Evolutionary conservation across 2,329 filamentous ascomycete species (phyloP).

Genomic region (Sporothrix variecibatus): DNA sequence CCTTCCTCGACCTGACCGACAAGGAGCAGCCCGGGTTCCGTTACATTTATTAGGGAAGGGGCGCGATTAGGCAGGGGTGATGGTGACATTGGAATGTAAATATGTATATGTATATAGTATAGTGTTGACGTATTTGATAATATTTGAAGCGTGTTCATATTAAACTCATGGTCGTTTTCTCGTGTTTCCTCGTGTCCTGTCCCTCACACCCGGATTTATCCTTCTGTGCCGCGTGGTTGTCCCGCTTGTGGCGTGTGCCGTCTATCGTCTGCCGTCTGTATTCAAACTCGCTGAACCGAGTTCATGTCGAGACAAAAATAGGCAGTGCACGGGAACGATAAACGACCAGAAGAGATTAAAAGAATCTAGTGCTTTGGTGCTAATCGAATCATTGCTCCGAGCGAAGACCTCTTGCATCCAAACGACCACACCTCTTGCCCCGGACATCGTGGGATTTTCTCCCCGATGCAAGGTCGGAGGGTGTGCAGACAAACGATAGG

Average conservation of each 20-base stretch:
- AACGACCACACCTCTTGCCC: neutral
- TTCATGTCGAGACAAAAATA: neutral
- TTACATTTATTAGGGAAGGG: constrained; percentile 18
- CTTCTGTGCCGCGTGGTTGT: neutral
- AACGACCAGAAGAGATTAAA: too few species aligned
- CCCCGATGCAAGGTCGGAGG: neutral
- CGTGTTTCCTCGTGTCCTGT: neutral
- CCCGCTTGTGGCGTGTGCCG: neutral
- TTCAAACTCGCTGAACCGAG: neutral
- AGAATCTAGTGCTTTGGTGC: neutral
- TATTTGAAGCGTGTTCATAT: neutral
- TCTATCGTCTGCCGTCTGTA: neutral
- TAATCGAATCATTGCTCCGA: neutral
- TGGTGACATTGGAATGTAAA: neutral
- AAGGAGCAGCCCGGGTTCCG: constrained; percentile 27
- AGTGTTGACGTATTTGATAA: neutral
- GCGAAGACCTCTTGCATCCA: neutral
- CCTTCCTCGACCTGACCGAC: constrained; percentile 27
- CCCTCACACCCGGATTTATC: constrained; percentile 13
- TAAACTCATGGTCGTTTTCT: neutral
- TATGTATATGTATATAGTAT: neutral
- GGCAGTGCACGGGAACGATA: neutral
- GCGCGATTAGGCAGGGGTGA: neutral
- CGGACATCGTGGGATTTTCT: neutral
- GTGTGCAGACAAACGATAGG: neutral